These are phyloP conservation scores for Bryum argenteum DNA, from an alignment of 225 moss, liverwort and hornwort genomes.

Conservation along the genomic window DNA sequence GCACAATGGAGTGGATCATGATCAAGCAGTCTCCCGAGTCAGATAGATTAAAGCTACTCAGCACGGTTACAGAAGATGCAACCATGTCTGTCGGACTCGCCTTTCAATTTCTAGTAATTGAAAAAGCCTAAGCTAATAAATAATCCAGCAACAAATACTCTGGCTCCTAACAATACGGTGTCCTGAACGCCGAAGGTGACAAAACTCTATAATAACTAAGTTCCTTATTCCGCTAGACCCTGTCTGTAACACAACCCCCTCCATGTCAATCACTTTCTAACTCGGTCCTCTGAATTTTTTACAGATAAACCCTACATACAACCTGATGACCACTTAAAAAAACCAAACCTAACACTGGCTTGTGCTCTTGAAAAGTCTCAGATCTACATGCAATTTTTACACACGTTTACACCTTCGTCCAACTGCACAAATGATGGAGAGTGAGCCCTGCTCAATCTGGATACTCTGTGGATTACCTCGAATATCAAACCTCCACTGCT, in stretches of 20 bases:
- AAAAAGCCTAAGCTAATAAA: constrained; percentile 17
- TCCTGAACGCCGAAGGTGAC: constrained; percentile 1
- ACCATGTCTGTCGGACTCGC: constrained; percentile 1
- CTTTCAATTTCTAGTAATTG: constrained; percentile 11
- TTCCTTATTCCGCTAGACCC: constrained; percentile 14
- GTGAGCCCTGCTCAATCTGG: constrained; percentile 11
- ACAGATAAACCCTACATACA: constrained; percentile 34
- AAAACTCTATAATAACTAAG: background rate
- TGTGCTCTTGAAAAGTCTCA: constrained; percentile 7
- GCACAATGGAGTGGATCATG: background rate
- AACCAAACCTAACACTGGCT: constrained; percentile 10
- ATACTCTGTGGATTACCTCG: constrained; percentile 21
- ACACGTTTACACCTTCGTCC: constrained; percentile 25
- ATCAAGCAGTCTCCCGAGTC: constrained; percentile 5
- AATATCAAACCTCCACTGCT: constrained; percentile 2
- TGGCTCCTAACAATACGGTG: background rate
- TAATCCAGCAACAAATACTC: constrained; percentile 1
- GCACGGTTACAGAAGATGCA: constrained; percentile 3
- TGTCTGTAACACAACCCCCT: constrained; percentile 12
- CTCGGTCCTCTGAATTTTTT: constrained; percentile 22
- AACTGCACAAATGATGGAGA: constrained; percentile 28
- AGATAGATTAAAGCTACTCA: constrained; percentile 1
- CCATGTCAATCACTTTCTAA: background rate
- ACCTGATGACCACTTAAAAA: constrained; percentile 19
- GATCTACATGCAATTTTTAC: constrained; percentile 17